phyloP scores from a whole-genome alignment of 257 asterid genomes.

The Solanum sejunctum region DNA sequence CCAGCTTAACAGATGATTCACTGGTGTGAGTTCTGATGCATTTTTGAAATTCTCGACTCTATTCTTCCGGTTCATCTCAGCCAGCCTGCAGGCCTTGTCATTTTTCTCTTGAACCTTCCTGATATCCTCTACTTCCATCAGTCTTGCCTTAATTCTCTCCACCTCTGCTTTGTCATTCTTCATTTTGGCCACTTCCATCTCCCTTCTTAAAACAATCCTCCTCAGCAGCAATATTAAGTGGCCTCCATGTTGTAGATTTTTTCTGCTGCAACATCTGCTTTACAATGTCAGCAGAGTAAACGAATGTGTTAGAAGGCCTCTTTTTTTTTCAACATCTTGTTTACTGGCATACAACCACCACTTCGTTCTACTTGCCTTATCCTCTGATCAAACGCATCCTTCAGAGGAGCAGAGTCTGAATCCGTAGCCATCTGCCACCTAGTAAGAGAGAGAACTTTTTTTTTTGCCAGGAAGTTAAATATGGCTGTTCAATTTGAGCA shows the following conservation, averaged over 20 bases:
- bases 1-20: slow-evolving; percentile 55
- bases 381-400: slow-evolving; percentile 90
- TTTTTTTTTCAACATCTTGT: slow-evolving; percentile 72
- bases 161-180: slow-evolving; percentile 61
- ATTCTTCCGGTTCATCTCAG: slow-evolving; percentile 87
- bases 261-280: slow-evolving; percentile 95
- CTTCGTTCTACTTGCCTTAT: slow-evolving; percentile 75
- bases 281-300: slow-evolving; percentile 87
- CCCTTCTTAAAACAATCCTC: slow-evolving; percentile 74
- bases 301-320: slow-evolving; percentile 75
- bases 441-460: slow-evolving; percentile 42
- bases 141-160: slow-evolving; percentile 59
- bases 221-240: slow-evolving; percentile 84
- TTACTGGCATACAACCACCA: slow-evolving; percentile 79
- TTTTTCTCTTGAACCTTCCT: slow-evolving; percentile 50
- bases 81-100: slow-evolving; percentile 63
- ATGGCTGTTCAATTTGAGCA: too few relatives aligned
- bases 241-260: slow-evolving; percentile 89
- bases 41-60: slow-evolving; percentile 81
- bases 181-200: slow-evolving; percentile 76
- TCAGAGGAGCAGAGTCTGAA: slow-evolving; percentile 70
- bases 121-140: slow-evolving; percentile 58
- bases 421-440: slow-evolving; percentile 99
- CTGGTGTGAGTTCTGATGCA: slow-evolving; percentile 66
- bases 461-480: too few relatives aligned